Percentiles rank a stretch among this genome's conserved stretches.
These are phyloP conservation scores for Coemansia guatemalensis DNA, from an alignment of 192 early-diverging fungal genomes.

Conservation along the genomic window DNA sequence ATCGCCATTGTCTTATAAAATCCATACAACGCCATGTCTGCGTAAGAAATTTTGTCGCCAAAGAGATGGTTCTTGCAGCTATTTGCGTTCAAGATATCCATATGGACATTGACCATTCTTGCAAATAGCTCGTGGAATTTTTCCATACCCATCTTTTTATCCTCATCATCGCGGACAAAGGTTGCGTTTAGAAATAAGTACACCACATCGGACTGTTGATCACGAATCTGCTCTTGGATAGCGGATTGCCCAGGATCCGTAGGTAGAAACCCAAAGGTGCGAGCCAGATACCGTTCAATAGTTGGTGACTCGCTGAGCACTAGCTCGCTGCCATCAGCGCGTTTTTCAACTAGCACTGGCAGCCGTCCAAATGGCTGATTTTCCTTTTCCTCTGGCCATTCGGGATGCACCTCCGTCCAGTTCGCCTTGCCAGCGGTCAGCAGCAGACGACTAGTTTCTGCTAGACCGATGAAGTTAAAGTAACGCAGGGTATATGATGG, in stretches of 20 bases:
- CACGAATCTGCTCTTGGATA: constrained; percentile 13
- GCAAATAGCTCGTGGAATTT: constrained; percentile 12
- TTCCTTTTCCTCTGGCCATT: constrained; percentile 25
- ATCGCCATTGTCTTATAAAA: constrained; percentile 28
- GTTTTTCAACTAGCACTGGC: constrained; percentile 26
- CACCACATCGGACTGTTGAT: constrained; percentile 11
- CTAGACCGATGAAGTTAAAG: constrained; percentile 19
- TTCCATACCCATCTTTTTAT: neutral
- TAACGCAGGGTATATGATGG: constrained; percentile 26
- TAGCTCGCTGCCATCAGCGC: constrained; percentile 21
- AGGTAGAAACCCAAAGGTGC: constrained; percentile 48
- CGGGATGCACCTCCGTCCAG: constrained; percentile 28
- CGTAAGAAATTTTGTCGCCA: constrained; percentile 48
- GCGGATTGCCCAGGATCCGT: constrained; percentile 27
- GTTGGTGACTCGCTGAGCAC: constrained; percentile 42
- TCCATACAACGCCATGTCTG: constrained; percentile 38
- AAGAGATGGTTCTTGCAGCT: constrained; percentile 53
- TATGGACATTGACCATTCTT: constrained; percentile 33
- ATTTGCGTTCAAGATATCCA: constrained; percentile 43
- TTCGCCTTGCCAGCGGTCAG: constrained; percentile 36
- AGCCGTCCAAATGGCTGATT: constrained; percentile 30
- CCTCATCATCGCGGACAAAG: neutral
- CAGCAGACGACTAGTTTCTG: constrained; percentile 28
- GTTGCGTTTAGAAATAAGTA: neutral
- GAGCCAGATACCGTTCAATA: constrained; percentile 55